phyloP scores from a whole-genome alignment of 179 eudicot genomes.

The Amaranthus tricolor region DNA sequence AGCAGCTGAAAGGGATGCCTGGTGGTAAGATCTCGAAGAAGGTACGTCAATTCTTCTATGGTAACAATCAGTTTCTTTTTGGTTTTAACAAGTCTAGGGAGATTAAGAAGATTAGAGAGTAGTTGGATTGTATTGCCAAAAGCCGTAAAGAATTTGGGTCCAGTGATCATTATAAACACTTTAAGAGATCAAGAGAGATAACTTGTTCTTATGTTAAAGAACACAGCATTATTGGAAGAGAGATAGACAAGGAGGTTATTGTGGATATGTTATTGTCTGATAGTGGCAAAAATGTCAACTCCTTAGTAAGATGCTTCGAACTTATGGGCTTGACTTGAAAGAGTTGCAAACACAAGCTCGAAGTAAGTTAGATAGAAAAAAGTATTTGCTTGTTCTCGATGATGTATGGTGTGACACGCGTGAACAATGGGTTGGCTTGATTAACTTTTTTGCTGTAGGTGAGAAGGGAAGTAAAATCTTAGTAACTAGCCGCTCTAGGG shows the following conservation, averaged over 20 bases:
- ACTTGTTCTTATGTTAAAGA: conserved; percentile 15
- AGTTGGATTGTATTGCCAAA: conserved; percentile 18
- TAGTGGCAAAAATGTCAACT: not conserved
- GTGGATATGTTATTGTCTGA: conserved; percentile 8
- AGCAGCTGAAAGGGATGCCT: not conserved
- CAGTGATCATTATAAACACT: not conserved
- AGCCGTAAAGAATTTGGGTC: conserved; percentile 3
- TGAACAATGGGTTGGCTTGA: not conserved
- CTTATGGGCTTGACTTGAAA: not conserved
- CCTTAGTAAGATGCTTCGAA: conserved; percentile 7
- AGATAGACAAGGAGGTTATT: conserved; percentile 16
- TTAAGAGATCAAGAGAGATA: not conserved
- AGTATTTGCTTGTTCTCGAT: conserved; percentile 1
- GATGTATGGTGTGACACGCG: not conserved
- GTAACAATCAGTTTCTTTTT: conserved; percentile 4
- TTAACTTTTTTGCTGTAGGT: not conserved
- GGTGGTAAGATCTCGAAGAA: conserved; percentile 9
- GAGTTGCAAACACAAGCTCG: not conserved
- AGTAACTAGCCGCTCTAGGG: not conserved
- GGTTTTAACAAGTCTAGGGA: conserved; percentile 15
- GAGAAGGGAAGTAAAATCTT: conserved; percentile 9
- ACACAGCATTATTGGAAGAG: conserved; percentile 26
- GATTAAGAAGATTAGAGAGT: conserved; percentile 23
- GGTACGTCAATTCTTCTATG: conserved; percentile 20
- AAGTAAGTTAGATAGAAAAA: not conserved